Percentiles rank a stretch among this genome's conserved stretches.
phyloP scores from a whole-genome alignment of 2,329 filamentous ascomycete genomes.

The Fusarium begoniae region DNA sequence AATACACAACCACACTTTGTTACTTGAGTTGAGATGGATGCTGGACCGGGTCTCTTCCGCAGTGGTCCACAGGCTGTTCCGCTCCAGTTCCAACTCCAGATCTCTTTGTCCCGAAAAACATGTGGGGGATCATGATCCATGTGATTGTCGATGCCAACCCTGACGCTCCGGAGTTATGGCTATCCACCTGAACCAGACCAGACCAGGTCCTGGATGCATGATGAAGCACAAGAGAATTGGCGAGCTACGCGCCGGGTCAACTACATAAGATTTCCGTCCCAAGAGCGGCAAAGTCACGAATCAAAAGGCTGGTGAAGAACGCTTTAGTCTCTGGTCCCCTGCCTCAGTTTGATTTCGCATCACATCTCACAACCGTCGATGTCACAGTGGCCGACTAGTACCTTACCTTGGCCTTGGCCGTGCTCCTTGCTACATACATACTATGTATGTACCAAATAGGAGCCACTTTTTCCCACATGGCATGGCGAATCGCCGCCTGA shows the following conservation, averaged over 20 bases:
- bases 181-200: constrained; percentile 1
- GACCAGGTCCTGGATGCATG: background rate
- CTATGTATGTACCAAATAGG: background rate
- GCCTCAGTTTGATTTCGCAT: background rate
- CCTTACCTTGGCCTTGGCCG: background rate
- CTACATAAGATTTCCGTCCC: background rate
- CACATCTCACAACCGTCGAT: background rate
- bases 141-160: constrained; percentile 29
- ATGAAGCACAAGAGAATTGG: background rate
- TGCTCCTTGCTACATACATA: background rate
- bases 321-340: background rate
- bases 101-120: constrained; percentile 23
- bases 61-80: constrained; percentile 9
- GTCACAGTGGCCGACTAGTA: background rate
- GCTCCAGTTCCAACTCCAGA: background rate
- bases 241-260: background rate
- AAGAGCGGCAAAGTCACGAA: constrained; percentile 3
- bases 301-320: background rate
- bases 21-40: background rate
- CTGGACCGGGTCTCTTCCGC: constrained; percentile 8
- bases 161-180: background rate
- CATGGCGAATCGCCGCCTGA: constrained; percentile 21
- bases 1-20: background rate
- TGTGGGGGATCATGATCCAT: constrained; percentile 34
- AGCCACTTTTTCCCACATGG: constrained; percentile 35